A percentile compares a stretch with the other conserved stretches of the same genome.
Evolutionary conservation across 208 protist species (phyloP).

Genomic region (Endotrypanum monterogeii): DNA sequence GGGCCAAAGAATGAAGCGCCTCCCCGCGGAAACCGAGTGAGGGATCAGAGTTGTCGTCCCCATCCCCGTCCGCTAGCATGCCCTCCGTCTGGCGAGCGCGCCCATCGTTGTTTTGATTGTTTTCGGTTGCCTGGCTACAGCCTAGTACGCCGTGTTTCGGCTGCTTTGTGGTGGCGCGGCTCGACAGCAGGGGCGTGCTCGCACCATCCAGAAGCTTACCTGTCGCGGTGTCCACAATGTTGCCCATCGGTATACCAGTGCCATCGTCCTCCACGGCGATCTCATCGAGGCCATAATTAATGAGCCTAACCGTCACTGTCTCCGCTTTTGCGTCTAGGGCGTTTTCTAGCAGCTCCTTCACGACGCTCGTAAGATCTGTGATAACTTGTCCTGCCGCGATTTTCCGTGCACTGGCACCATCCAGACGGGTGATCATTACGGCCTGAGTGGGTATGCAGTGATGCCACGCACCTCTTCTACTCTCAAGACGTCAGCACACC

Average conservation of each 20-base stretch:
- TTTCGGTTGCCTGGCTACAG: background rate
- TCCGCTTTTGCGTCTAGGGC: constrained; percentile 75
- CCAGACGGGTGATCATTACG: constrained; percentile 75
- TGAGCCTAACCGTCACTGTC: constrained; percentile 60
- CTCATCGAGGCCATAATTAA: constrained; percentile 65
- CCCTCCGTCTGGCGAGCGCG: background rate
- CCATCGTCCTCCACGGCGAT: constrained; percentile 90
- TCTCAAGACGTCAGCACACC: constrained; percentile 3
- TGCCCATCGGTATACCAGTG: constrained; percentile 54
- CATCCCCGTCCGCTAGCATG: background rate
- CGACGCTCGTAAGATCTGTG: constrained; percentile 72
- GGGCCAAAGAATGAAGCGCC: constrained; percentile 94
- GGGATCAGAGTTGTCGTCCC: constrained; percentile 14
- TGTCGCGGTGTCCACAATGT: constrained; percentile 34
- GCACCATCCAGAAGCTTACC: constrained; percentile 33
- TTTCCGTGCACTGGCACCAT: constrained; percentile 65
- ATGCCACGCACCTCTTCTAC: background rate
- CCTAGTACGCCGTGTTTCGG: background rate
- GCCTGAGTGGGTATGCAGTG: background rate
- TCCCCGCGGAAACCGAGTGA: constrained; percentile 97
- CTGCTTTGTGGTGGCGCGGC: constrained; percentile 73
- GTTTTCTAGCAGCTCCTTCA: constrained; percentile 92
- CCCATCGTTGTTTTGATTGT: constrained; percentile 1
- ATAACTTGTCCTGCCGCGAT: constrained; percentile 87
- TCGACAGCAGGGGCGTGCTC: constrained; percentile 57